These are phyloP conservation scores for Solanum gandarillasii DNA, from an alignment of 257 asterid species.

Conservation along the genomic window DNA sequence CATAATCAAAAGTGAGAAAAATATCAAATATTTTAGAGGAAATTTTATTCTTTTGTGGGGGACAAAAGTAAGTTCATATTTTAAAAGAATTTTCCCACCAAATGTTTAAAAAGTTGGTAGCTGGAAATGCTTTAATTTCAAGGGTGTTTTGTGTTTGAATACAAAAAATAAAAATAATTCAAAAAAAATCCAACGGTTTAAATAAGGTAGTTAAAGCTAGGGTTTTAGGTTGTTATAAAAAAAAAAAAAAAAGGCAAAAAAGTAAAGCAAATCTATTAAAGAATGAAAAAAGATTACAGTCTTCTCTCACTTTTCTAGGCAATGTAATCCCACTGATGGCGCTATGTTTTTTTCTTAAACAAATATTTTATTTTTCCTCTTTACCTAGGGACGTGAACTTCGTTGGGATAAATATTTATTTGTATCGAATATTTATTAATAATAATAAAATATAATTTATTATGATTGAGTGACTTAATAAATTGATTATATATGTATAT, in stretches of 20 bases:
- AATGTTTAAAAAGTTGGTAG: not conserved
- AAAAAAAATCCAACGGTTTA: constrained; percentile 6
- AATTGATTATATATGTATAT: too few relatives aligned
- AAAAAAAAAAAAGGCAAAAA: not conserved
- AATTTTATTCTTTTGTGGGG: not conserved
- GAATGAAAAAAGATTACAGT: not conserved
- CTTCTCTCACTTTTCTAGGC: constrained; percentile 6
- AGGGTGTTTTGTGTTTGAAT: not conserved
- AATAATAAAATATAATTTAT: not conserved
- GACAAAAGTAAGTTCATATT: not conserved
- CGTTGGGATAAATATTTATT: not conserved
- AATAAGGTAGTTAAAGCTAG: constrained; percentile 17
- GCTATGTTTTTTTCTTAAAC: not conserved
- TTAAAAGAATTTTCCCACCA: not conserved
- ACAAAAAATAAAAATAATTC: not conserved
- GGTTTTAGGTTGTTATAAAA: constrained; percentile 9
- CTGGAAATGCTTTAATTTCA: not conserved
- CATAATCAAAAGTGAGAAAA: not conserved
- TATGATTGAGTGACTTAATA: too few relatives aligned
- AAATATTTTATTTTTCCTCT: not conserved
- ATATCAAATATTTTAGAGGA: not conserved
- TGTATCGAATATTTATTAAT: accelerated
- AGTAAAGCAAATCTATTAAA: not conserved
- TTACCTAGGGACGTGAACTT: not conserved
- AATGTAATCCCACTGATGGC: constrained; percentile 33